Conservation (phyloP, 441 rosid species). For the Populus tomentosa region DNA sequence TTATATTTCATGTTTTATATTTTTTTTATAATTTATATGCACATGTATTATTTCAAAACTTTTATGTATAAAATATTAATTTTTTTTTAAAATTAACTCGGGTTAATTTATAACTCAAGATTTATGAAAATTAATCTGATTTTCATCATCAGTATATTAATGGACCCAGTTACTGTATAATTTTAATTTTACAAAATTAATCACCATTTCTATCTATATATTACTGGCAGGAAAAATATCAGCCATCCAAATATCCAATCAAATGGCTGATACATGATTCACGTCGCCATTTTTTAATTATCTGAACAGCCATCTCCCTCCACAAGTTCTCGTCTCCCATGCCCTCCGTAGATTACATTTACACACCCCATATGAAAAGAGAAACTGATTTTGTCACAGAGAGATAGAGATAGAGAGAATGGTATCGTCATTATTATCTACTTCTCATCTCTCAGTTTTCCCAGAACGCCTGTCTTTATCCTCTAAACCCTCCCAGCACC, state of each 20-base stretch:
- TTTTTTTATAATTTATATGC: too few relatives aligned
- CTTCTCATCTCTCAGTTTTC: slow-evolving; percentile 28
- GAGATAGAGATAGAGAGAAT: slow-evolving; percentile 1
- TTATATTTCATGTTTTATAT: too few relatives aligned
- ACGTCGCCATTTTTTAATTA: background rate
- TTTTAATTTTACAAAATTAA: too few relatives aligned
- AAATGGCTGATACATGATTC: background rate
- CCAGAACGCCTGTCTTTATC: slow-evolving; percentile 23
- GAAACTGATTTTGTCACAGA: background rate
- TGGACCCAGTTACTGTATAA: too few relatives aligned
- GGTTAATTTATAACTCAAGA: too few relatives aligned
- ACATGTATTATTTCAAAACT: too few relatives aligned
- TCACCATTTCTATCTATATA: background rate
- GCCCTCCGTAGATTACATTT: background rate
- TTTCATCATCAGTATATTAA: too few relatives aligned
- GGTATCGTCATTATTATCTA: slow-evolving; percentile 29
- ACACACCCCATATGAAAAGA: background rate
- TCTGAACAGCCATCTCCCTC: background rate
- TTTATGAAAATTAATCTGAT: too few relatives aligned
- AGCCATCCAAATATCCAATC: background rate
- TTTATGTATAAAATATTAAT: too few relatives aligned
- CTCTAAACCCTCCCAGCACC: slow-evolving; percentile 11
- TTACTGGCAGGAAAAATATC: background rate
- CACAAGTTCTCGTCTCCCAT: background rate
- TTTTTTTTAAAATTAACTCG: too few relatives aligned